Evolutionary conservation across 148 eudicot genomes (phyloP), one percentile per base, ranked within the genome.

Genomic region (Bassia scoparia): DNA sequence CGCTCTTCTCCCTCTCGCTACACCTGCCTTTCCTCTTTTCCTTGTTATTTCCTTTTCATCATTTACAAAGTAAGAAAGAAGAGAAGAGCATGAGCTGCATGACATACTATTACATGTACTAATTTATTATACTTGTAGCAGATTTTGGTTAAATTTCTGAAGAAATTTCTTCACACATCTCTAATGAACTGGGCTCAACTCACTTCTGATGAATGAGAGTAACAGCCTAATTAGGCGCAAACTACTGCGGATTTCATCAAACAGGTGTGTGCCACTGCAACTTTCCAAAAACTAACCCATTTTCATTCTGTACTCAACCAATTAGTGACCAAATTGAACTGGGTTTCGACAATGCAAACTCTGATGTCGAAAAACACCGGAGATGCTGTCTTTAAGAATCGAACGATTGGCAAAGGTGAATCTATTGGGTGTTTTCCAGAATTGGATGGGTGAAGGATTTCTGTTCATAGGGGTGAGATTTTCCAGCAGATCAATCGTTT

Each of bases 401-500:
- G 94, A 92, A 78, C 84, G 65, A 75, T 79, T 87, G 12, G 84
- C 85, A 16, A 87, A 81, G 87, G 82, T 46, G 94, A 85, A 43
- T 64, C 85, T 0, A 78, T 92, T 68, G 94, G 92, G 60, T 77
- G 97, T 87, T 60, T 90, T 96, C 53, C 92, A 78, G 73, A 86
- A 79, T 60, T 96, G 99, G 99, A 92, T 92, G 99, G 99, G 99
- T 29, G 89, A 96, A 48, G 99, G 99, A 11, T 81, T 90, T 61
- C 97, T 29, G 70, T 96, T 71, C 87, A 89, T 31, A 89, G 86
- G 68, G 97, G 92, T 15, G 89, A 88, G 59, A 80, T 96, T 65
- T 92, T 90, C 31, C 99, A 92, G 70, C 75, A 90, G 21, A 85
- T 96, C 49, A 88, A 90, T 38, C 96, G 97, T n/a, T 82, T 96